phyloP scores from a whole-genome alignment of 768 basidiomycete genomes.

The Mrakia hoshinonis region DNA sequence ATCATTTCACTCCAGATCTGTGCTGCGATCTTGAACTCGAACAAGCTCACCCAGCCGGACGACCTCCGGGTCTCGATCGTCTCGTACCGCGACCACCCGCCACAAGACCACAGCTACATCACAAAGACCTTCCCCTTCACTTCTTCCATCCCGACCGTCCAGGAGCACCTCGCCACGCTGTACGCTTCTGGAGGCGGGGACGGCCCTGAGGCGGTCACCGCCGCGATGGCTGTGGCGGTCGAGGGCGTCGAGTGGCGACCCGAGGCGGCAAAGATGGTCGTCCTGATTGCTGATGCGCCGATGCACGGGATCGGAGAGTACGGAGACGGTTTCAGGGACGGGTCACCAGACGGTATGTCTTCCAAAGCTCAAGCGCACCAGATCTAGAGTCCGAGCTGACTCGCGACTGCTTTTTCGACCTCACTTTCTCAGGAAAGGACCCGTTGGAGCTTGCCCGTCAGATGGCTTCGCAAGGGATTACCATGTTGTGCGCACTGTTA shows the following conservation, averaged over 20 bases:
- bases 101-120: constrained; percentile 28
- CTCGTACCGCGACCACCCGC: constrained; percentile 29
- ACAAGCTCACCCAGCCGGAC: constrained; percentile 17
- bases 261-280: constrained; percentile 28
- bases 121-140: constrained; percentile 21
- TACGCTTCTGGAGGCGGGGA: constrained; percentile 29
- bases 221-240: constrained; percentile 17
- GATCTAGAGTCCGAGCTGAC: background rate
- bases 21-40: constrained; percentile 22
- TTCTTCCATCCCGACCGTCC: constrained; percentile 6
- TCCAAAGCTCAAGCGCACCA: background rate
- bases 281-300: constrained; percentile 25
- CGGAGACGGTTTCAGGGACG: constrained; percentile 24
- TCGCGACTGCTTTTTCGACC: background rate
- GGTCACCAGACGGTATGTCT: constrained; percentile 22
- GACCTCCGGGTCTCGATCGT: constrained; percentile 28
- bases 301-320: constrained; percentile 28
- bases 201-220: constrained; percentile 26
- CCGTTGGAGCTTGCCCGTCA: constrained; percentile 24
- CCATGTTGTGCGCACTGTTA: constrained; percentile 15
- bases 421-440: constrained; percentile 13
- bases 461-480: constrained; percentile 26
- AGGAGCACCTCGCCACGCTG: constrained; percentile 6
- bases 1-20: constrained; percentile 18
- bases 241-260: constrained; percentile 23